A percentile compares a stretch with the other conserved stretches of the same genome.
These are phyloP conservation scores for Aspergillus phoenicis DNA, from an alignment of 2,329 filamentous ascomycete genomes.

Conservation along the genomic window DNA sequence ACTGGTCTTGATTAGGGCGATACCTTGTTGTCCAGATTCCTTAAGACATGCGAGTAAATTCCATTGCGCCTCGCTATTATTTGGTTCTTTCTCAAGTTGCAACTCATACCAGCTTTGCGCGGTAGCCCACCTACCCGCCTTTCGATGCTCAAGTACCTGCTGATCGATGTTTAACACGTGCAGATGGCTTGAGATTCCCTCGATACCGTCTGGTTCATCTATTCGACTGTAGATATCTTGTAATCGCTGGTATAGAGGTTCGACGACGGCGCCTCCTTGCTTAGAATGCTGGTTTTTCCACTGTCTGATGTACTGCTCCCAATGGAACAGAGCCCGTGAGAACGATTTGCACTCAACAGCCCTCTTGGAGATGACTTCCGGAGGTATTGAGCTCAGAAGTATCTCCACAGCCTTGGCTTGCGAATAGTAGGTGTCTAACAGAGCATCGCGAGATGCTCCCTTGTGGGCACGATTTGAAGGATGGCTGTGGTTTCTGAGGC, in stretches of 20 bases:
- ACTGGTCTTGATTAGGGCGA: slow-evolving; percentile 26
- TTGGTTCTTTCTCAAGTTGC: slow-evolving; percentile 75
- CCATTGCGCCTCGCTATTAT: slow-evolving; percentile 75
- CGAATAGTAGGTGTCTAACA: slow-evolving; percentile 36
- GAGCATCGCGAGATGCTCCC: slow-evolving; percentile 30
- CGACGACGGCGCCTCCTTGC: slow-evolving; percentile 55
- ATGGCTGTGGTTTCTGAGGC: slow-evolving; percentile 29
- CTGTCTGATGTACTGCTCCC: slow-evolving; percentile 84
- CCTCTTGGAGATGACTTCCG: slow-evolving; percentile 74
- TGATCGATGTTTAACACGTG: slow-evolving; percentile 88
- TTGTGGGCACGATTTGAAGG: slow-evolving; percentile 33
- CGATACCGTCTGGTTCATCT: slow-evolving; percentile 94
- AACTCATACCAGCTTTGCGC: slow-evolving; percentile 98
- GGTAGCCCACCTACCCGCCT: slow-evolving; percentile 89
- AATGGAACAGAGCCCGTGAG: slow-evolving; percentile 86
- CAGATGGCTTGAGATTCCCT: slow-evolving; percentile 87
- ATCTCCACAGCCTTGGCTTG: slow-evolving; percentile 68
- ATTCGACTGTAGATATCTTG: slow-evolving; percentile 97
- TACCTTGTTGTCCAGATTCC: slow-evolving; percentile 93
- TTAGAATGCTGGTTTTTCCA: slow-evolving; percentile 48
- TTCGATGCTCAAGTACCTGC: slow-evolving; percentile 88
- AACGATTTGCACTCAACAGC: slow-evolving; percentile 95
- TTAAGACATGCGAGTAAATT: slow-evolving; percentile 86
- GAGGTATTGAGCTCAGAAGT: slow-evolving; percentile 69
- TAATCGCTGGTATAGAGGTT: slow-evolving; percentile 72